Evolutionary conservation across 1,284 basidiomycete genomes (phyloP).

Genomic region (Cryptococcus jaspeensis): DNA sequence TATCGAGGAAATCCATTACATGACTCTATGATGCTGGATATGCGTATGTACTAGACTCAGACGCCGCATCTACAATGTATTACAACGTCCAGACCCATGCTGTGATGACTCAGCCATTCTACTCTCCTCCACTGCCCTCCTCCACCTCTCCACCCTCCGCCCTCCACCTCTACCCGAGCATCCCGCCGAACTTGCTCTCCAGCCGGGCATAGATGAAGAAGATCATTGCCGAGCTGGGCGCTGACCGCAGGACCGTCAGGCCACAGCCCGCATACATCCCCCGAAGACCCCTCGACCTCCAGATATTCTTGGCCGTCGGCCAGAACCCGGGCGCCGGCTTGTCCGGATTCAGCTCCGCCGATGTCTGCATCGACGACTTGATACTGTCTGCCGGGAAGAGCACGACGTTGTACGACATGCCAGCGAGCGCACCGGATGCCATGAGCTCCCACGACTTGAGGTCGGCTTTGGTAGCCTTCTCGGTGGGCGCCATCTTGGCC

Average conservation of each 20-base stretch:
- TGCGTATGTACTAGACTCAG: too few species aligned
- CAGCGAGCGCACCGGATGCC: slow-evolving; percentile 78
- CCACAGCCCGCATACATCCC: slow-evolving; percentile 96
- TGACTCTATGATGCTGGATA: too few species aligned
- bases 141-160: background rate
- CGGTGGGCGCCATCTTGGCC: slow-evolving; percentile 22
- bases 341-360: slow-evolving; percentile 73
- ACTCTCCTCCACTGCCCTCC: background rate
- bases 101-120: background rate
- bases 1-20: too few species aligned
- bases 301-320: slow-evolving; percentile 72
- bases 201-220: slow-evolving; percentile 86
- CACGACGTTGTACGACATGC: slow-evolving; percentile 79
- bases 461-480: slow-evolving; percentile 55
- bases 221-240: slow-evolving; percentile 87
- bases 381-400: slow-evolving; percentile 88
- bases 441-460: slow-evolving; percentile 78
- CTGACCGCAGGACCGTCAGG: slow-evolving; percentile 80
- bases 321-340: slow-evolving; percentile 60
- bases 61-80: too few species aligned
- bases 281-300: slow-evolving; percentile 68
- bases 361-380: slow-evolving; percentile 94
- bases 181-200: slow-evolving; percentile 38
- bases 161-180: slow-evolving; percentile 17
- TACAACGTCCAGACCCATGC: background rate